These are phyloP conservation scores for Taiozyma sp. DNA, from an alignment of 1,139 yeast species.

Conservation along the genomic window DNA sequence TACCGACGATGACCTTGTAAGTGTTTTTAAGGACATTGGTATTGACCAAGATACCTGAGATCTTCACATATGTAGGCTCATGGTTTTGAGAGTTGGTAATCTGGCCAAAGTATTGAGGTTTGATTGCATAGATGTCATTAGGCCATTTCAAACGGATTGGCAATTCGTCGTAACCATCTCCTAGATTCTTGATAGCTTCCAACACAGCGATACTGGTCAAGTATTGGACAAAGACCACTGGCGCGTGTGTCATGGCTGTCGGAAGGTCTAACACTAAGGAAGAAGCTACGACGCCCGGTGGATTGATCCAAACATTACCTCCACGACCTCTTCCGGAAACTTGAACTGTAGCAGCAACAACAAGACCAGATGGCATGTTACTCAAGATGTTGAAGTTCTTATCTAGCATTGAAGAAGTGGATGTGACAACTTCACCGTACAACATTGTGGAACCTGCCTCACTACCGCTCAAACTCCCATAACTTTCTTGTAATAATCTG, in stretches of 20 bases:
- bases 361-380: conserved; percentile 64
- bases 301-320: conserved; percentile 93
- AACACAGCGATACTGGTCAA: conserved; percentile 79
- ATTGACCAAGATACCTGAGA: conserved; percentile 83
- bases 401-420: conserved; percentile 79
- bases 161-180: conserved; percentile 63
- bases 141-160: conserved; percentile 96
- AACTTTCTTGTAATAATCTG: conserved; percentile 34
- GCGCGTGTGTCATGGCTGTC: conserved; percentile 29
- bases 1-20: conserved; percentile 68
- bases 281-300: conserved; percentile 84
- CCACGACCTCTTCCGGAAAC: conserved; percentile 93
- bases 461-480: conserved; percentile 25
- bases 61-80: conserved; percentile 60
- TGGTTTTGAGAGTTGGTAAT: conserved; percentile 26
- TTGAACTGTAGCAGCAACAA: conserved; percentile 61
- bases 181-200: conserved; percentile 67
- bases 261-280: conserved; percentile 70
- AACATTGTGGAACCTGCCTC: conserved; percentile 59
- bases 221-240: conserved; percentile 81
- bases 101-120: conserved; percentile 47
- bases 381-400: conserved; percentile 57
- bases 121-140: conserved; percentile 78
- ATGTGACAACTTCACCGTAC: conserved; percentile 87
- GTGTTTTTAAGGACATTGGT: conserved; percentile 59